Evolutionary conservation across 495 filamentous ascomycete species (phyloP).

Genomic region (Lasiosphaeria hispida): DNA sequence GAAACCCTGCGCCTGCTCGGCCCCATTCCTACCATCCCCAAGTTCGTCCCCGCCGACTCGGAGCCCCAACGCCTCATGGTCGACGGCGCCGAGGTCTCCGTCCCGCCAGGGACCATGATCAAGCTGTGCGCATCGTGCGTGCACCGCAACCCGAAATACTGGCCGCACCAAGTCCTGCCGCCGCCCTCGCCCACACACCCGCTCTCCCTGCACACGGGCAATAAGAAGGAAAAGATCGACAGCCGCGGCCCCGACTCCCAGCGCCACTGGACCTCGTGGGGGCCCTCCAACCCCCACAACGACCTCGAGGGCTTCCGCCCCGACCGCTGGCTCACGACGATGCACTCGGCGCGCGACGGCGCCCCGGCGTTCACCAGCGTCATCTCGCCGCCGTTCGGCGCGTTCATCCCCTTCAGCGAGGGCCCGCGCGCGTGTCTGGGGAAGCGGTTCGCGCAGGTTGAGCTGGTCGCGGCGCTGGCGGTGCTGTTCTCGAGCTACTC

Average conservation of each 20-base stretch:
- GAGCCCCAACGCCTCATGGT: conserved; percentile 39
- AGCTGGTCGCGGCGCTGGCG: conserved; percentile 60
- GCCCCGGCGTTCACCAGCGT: conserved; percentile 24
- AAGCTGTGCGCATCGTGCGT: conserved; percentile 40
- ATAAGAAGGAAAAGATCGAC: no score
- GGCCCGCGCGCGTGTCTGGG: conserved; percentile 61
- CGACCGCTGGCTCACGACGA: conserved; percentile 16
- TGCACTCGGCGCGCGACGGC: conserved; percentile 16
- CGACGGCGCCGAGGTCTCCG: conserved; percentile 35
- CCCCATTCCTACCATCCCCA: neutral
- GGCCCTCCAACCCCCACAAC: conserved; percentile 27
- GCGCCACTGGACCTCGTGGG: conserved; percentile 21
- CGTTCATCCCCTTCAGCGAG: conserved; percentile 65
- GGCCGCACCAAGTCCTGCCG: conserved; percentile 7
- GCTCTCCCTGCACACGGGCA: no score
- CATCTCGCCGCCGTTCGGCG: conserved; percentile 53
- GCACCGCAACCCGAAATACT: conserved; percentile 52
- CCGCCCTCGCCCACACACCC: no score
- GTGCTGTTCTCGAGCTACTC: conserved; percentile 57
- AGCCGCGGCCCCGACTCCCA: no score
- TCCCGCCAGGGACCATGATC: conserved; percentile 41
- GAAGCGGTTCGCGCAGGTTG: conserved; percentile 67
- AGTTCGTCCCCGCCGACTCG: neutral
- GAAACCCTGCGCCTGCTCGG: conserved; percentile 3
- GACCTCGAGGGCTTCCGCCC: conserved; percentile 8